phyloP scores from a whole-genome alignment of 352 stramenopile species.

The Elongisporangium undulatum region DNA sequence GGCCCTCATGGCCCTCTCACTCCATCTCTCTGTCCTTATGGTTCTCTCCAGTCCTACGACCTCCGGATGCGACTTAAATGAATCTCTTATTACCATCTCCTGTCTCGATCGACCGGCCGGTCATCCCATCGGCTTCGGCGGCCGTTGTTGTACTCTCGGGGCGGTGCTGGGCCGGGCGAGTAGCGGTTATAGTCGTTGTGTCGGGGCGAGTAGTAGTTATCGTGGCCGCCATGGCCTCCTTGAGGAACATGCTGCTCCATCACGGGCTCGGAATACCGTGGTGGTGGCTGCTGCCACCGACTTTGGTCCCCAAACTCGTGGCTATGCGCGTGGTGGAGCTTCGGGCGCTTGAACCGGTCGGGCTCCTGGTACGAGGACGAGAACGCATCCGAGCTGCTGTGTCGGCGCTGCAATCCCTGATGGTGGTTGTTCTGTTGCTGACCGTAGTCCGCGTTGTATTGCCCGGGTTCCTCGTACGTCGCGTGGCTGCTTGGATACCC shows the following conservation, averaged over 20 bases:
- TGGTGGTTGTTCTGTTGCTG: conserved; percentile 9
- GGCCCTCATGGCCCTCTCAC: too few relatives aligned
- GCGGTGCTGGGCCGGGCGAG: conserved; percentile 1
- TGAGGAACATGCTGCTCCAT: background rate
- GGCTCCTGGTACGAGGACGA: conserved; percentile 15
- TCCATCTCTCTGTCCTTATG: too few relatives aligned
- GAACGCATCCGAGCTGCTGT: conserved; percentile 36
- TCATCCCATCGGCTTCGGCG: conserved; percentile 31
- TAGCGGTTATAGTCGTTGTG: conserved; percentile 7
- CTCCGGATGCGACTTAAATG: background rate
- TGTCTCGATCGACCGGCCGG: conserved; percentile 20
- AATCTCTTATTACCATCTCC: conserved; percentile 2
- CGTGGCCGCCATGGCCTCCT: conserved; percentile 1
- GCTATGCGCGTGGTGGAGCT: conserved; percentile 62
- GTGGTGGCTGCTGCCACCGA: background rate
- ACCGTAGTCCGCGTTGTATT: conserved; percentile 13
- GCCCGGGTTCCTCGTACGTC: conserved; percentile 2
- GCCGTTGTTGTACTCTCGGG: conserved; percentile 3
- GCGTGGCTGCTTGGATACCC: background rate
- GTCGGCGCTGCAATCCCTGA: conserved; percentile 27
- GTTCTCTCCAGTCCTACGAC: background rate
- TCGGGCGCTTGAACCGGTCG: conserved; percentile 34
- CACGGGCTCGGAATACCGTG: background rate
- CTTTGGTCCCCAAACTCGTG: conserved; percentile 16
- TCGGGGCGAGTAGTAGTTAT: conserved; percentile 1